Base-by-base conservation (phyloP, 495 filamentous ascomycete species). In the Penicillium roqueforti region DNA sequence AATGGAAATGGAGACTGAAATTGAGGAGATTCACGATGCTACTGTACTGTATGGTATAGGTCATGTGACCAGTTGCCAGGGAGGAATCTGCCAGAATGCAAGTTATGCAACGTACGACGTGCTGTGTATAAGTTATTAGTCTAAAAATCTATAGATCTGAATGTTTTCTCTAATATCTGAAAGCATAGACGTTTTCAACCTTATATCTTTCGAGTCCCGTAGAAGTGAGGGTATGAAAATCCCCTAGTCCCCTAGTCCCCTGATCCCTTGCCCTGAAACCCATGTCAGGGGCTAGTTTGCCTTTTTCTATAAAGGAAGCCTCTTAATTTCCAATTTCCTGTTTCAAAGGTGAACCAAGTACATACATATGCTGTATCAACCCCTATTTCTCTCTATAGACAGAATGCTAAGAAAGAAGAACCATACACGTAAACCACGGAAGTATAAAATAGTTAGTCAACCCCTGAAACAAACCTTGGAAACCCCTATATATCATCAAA, bases 61-160 rank as follows among this genome's bases (percentile, higher is more conserved):
- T 50, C 47, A 50, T 50, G 47, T 50, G 47, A 50, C 47, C 36
- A 40, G 47, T 50, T 50, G 47, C 47, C 36, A 50, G 47, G 47
- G 47, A 50, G 47, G 34, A 39, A 50, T 39, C 34, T 39, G 34
- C 32, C 47, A 49, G 47, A 50, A 50, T 50, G 47, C 41, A 31
- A 31, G 18, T 9, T 11, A 22, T 40, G 11, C 18, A 40, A 40
- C 16, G 9, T 40, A 40, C 16, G 9, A 40, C 7, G n/a, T 39
- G 6, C 16, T 19, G 19, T 5, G 9, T 40, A 11, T 14, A 13
- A n/a, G n/a, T n/a, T 16, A 31, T 31, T 11, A 0, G 4, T 42
- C 6, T 7, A 45, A 19, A 14, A 4, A 31, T 31, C 28, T 31
- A 31, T 31, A 31, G 1, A 31, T 31, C 28, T 22, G 38, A 22